These are phyloP conservation scores for Pseudocercospora fuligena DNA, from an alignment of 2,329 filamentous ascomycete species.

Conservation along the genomic window DNA sequence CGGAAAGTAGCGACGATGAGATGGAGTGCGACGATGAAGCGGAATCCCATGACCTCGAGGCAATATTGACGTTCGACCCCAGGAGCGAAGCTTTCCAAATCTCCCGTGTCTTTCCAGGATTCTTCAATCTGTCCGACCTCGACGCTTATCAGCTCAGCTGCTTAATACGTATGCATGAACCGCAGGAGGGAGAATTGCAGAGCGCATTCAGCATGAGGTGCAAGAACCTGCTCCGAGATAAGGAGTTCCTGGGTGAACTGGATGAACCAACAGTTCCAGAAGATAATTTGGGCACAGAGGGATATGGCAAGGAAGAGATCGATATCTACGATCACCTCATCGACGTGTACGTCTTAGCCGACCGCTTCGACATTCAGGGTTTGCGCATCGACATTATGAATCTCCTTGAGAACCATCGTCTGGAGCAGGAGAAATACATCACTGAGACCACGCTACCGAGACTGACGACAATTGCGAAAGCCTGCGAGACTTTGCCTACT, in stretches of 20 bases:
- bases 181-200: background rate
- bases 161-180: background rate
- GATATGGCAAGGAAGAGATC: background rate
- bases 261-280: background rate
- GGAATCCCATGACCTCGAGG: background rate
- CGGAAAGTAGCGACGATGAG: background rate
- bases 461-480: background rate
- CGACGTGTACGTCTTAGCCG: conserved; percentile 13
- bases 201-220: background rate
- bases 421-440: background rate
- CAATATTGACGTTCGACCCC: background rate
- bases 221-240: background rate
- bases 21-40: background rate
- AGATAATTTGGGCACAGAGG: background rate
- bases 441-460: background rate
- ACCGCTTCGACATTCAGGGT: conserved; percentile 10
- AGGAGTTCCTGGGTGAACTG: too few species aligned
- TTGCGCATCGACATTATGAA: background rate
- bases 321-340: conserved; percentile 10
- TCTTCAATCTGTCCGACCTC: background rate
- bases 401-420: background rate
- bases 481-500: background rate
- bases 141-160: conserved; percentile 15
- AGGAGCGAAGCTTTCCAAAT: background rate
- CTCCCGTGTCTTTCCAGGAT: background rate